These are phyloP conservation scores for Leccinum variicolor DNA, from an alignment of 768 basidiomycete species.

Conservation along the genomic window DNA sequence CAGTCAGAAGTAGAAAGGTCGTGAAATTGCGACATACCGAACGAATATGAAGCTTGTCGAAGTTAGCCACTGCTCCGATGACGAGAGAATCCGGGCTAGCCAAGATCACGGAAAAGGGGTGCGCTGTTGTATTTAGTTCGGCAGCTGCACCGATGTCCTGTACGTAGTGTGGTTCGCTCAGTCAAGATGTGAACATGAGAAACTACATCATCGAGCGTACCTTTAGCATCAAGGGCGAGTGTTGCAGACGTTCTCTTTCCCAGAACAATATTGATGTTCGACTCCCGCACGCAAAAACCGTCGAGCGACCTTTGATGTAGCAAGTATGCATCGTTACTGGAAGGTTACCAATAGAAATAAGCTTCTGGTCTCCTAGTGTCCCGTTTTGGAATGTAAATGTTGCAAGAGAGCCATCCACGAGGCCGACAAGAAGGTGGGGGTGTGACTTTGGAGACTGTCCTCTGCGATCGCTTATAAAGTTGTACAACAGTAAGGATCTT, in stretches of 20 bases:
- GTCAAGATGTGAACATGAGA: background rate
- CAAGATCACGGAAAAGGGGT: conserved; percentile 56
- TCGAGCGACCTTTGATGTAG: conserved; percentile 46
- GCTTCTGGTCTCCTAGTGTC: conserved; percentile 46
- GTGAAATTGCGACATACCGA: conserved; percentile 44
- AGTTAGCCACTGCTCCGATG: conserved; percentile 62
- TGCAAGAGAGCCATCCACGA: conserved; percentile 71
- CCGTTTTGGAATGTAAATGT: conserved; percentile 47
- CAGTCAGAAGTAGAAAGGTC: background rate
- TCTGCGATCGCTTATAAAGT: conserved; percentile 48
- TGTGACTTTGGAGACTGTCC: conserved; percentile 36
- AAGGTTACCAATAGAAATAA: conserved; percentile 59
- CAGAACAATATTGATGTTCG: conserved; percentile 66
- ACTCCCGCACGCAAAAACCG: conserved; percentile 71
- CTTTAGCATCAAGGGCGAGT: conserved; percentile 74
- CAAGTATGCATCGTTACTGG: conserved; percentile 64
- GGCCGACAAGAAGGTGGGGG: conserved; percentile 66
- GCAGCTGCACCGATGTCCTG: conserved; percentile 55
- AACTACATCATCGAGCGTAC: conserved; percentile 27
- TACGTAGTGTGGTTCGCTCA: background rate
- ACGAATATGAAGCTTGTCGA: conserved; percentile 79
- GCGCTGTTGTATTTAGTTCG: conserved; percentile 44
- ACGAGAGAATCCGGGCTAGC: conserved; percentile 51
- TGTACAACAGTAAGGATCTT: conserved; percentile 48
- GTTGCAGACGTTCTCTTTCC: conserved; percentile 59